Evolutionary conservation across 805 yeast genomes (phyloP).

Genomic region (Blastobotrys terrestris): DNA sequence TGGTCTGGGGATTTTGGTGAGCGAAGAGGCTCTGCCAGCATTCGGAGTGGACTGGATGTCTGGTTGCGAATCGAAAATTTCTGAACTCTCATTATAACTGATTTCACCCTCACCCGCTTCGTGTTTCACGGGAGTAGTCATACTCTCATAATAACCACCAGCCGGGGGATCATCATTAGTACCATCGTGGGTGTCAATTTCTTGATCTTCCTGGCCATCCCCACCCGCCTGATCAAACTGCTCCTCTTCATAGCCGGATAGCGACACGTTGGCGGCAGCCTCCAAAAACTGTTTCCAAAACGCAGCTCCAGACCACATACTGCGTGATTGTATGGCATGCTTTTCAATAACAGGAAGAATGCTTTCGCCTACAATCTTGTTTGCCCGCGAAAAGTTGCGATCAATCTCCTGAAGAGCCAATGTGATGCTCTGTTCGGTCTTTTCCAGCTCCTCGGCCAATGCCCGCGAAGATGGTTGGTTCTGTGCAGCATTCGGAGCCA

Average conservation of each 20-base stretch:
- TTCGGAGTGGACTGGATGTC: conserved; percentile 6
- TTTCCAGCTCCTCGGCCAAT: conserved; percentile 45
- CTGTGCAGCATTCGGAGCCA: conserved; percentile 2
- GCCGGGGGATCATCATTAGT: background rate
- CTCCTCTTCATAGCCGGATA: conserved; percentile 45
- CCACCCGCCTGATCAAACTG: conserved; percentile 4
- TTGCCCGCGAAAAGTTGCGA: conserved; percentile 61
- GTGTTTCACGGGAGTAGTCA: background rate
- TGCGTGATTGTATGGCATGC: conserved; percentile 51
- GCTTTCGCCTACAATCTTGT: conserved; percentile 58
- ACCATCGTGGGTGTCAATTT: too few relatives aligned
- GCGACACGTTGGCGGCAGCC: conserved; percentile 60
- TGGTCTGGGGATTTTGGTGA: conserved; percentile 6
- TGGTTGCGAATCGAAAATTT: conserved; percentile 2
- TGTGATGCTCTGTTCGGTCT: conserved; percentile 74
- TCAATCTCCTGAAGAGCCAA: conserved; percentile 73
- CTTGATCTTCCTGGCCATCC: background rate
- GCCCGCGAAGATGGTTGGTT: conserved; percentile 4
- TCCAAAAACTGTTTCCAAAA: conserved; percentile 80
- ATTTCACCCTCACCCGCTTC: background rate
- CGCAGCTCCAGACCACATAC: conserved; percentile 58
- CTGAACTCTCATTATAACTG: background rate
- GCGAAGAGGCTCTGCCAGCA: conserved; percentile 5
- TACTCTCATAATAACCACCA: background rate
- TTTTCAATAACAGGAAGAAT: conserved; percentile 61